These are phyloP conservation scores for Trichothecium roseum DNA, from an alignment of 2,329 filamentous ascomycete species.

Conservation along the genomic window DNA sequence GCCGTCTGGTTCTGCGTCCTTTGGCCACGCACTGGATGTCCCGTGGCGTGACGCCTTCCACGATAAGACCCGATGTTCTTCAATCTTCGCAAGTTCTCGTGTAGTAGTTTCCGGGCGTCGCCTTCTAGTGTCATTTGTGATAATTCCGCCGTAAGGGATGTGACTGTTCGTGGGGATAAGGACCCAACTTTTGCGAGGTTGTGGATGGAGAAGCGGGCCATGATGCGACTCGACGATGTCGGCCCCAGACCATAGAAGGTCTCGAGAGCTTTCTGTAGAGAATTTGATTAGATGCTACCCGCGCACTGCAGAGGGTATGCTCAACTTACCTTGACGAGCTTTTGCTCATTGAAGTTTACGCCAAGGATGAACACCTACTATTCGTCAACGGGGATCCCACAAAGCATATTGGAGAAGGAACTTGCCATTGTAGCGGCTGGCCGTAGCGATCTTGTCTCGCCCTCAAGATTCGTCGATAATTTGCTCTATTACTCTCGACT, in stretches of 20 bases:
- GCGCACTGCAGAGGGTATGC: slow-evolving; percentile 2
- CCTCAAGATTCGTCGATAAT: too few species aligned
- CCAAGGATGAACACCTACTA: slow-evolving; percentile 73
- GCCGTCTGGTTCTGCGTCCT: slow-evolving; percentile 66
- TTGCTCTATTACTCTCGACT: too few species aligned
- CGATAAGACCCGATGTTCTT: slow-evolving; percentile 87
- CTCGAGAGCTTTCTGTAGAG: slow-evolving; percentile 57
- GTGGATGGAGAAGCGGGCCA: slow-evolving; percentile 85
- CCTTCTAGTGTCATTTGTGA: slow-evolving; percentile 91
- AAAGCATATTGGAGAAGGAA: background rate
- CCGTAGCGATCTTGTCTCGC: too few species aligned
- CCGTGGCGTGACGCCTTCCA: slow-evolving; percentile 85
- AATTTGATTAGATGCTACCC: background rate
- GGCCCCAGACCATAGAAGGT: slow-evolving; percentile 80
- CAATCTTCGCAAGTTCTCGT: slow-evolving; percentile 77
- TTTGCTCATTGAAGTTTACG: slow-evolving; percentile 73
- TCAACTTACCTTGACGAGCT: slow-evolving; percentile 65
- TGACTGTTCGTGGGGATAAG: slow-evolving; percentile 65
- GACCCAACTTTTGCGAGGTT: slow-evolving; percentile 68
- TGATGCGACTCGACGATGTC: slow-evolving; percentile 58
- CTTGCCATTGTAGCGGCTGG: slow-evolving; percentile 10
- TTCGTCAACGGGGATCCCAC: background rate
- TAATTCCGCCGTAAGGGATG: slow-evolving; percentile 74
- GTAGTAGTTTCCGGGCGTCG: slow-evolving; percentile 65
- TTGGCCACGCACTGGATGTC: slow-evolving; percentile 83